Evolutionary conservation across 2,329 filamentous ascomycete genomes (phyloP).

Genomic region (Pseudogymnoascus sp.): DNA sequence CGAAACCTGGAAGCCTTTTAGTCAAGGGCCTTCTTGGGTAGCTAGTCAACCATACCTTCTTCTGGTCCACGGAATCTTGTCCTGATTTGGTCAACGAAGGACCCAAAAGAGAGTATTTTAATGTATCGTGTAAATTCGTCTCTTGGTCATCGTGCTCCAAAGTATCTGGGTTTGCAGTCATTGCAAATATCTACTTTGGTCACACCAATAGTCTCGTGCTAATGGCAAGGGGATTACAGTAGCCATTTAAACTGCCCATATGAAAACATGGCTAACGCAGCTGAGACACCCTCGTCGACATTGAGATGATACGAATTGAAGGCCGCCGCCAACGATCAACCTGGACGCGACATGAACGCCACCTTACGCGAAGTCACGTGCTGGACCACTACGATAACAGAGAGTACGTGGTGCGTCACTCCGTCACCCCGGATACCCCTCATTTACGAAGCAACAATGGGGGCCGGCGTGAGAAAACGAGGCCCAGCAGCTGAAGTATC

Average conservation of each 20-base stretch:
- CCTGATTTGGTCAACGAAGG: slow-evolving; percentile 91
- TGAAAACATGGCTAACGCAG: background rate
- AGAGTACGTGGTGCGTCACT: background rate
- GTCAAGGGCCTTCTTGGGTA: background rate
- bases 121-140: slow-evolving; percentile 43
- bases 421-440: slow-evolving; percentile 1
- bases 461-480: background rate
- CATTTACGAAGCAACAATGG: background rate
- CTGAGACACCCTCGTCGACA: background rate
- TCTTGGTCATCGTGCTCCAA: slow-evolving; percentile 5
- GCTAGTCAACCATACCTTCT: slow-evolving; percentile 46
- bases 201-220: background rate
- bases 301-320: background rate
- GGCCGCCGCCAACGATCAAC: background rate
- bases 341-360: background rate
- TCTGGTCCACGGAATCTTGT: slow-evolving; percentile 87
- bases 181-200: slow-evolving; percentile 2
- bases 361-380: slow-evolving; percentile 5
- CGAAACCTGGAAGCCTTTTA: slow-evolving; percentile 52
- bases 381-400: too few relatives aligned
- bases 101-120: slow-evolving; percentile 85
- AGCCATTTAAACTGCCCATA: background rate
- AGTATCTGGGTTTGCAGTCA: background rate
- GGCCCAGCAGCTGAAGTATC: background rate
- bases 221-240: background rate